Conservation (phyloP, 2,329 filamentous ascomycete genomes). For the Aciculosporium take region DNA sequence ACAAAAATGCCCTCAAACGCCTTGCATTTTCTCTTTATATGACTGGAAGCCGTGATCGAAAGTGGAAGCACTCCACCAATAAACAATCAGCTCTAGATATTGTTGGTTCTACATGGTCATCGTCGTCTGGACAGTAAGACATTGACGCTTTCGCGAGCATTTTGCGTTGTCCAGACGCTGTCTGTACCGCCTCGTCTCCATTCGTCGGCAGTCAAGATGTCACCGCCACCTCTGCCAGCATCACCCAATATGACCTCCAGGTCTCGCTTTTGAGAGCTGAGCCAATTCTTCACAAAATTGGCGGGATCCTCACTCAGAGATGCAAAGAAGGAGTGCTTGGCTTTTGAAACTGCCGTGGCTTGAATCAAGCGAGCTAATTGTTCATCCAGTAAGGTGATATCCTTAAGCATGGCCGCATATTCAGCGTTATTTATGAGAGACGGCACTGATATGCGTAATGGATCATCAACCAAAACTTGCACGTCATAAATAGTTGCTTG, state of each 20-base stretch:
- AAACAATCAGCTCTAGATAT: neutral
- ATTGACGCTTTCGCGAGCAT: slow-evolving; percentile 49
- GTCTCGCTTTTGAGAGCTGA: slow-evolving; percentile 81
- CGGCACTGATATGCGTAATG: slow-evolving; percentile 53
- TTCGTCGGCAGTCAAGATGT: slow-evolving; percentile 45
- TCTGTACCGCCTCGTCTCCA: slow-evolving; percentile 48
- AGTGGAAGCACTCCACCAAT: neutral
- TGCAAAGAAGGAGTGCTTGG: slow-evolving; percentile 78
- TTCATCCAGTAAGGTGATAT: slow-evolving; percentile 67
- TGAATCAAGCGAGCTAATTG: slow-evolving; percentile 73
- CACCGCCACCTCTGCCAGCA: slow-evolving; percentile 47
- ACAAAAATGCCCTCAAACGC: neutral
- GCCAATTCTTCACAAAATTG: slow-evolving; percentile 73
- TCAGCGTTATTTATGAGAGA: slow-evolving; percentile 54
- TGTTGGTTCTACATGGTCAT: slow-evolving; percentile 8
- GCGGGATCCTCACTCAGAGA: slow-evolving; percentile 69
- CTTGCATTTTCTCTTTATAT: neutral
- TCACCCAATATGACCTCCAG: slow-evolving; percentile 80
- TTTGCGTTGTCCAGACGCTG: slow-evolving; percentile 42
- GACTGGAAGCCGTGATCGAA: neutral
- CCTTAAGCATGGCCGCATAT: slow-evolving; percentile 58
- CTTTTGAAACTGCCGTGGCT: slow-evolving; percentile 70
- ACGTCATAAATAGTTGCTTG: slow-evolving; percentile 82
- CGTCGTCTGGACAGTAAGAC: slow-evolving; percentile 42
- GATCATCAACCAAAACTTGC: slow-evolving; percentile 70